Evolutionary conservation across 495 filamentous ascomycete genomes (phyloP), one percentile per base, ranked within the genome.

Genomic region (Articulospora tetracladia): DNA sequence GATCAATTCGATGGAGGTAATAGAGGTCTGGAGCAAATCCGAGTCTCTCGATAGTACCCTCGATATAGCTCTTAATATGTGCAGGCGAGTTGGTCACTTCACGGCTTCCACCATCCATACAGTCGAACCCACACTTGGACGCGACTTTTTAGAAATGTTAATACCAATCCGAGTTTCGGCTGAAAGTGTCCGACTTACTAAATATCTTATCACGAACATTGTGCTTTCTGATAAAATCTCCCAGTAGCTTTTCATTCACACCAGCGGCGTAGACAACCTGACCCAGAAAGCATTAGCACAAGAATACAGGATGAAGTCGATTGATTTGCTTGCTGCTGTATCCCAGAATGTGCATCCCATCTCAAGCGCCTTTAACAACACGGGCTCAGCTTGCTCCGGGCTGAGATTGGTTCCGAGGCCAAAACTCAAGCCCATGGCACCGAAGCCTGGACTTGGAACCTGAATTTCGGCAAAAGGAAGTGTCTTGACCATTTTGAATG

Each of bases 1-100:
- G 77, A 65, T 94, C 91, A 30, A 89, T 79, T 0, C 91, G 76
- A n/a, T 87, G 89, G 60, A 75, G 84, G 72, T 92, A 85, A 63
- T 91, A 96, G 53, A 92, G 80, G 70, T 95, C 90, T 53, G 79
- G 79, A 19, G 77, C 47, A 25, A 79, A 81, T 1, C 78, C 78
- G 0, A 81, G 69, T 67, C 78, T 62, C 24, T 80, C 74, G 25
- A 78, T 80, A 1, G 77, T 79, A 27, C 77, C 78, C 7, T 81
- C 77, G 24, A 81, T 79, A 55, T 80, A 81, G 52, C 70, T 63
- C 59, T 79, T 76, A 66, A 81, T 81, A 59, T 81, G 78, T 1
- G 70, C 25, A 15, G 79, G 65, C 11, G 78, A 80, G 62, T 80
- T 81, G 53, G 76, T 79, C 53, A 80, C 66, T 7, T 20, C 34